Base-by-base conservation (phyloP, 257 asterid species). In the Przewalskia tangutica region DNA sequence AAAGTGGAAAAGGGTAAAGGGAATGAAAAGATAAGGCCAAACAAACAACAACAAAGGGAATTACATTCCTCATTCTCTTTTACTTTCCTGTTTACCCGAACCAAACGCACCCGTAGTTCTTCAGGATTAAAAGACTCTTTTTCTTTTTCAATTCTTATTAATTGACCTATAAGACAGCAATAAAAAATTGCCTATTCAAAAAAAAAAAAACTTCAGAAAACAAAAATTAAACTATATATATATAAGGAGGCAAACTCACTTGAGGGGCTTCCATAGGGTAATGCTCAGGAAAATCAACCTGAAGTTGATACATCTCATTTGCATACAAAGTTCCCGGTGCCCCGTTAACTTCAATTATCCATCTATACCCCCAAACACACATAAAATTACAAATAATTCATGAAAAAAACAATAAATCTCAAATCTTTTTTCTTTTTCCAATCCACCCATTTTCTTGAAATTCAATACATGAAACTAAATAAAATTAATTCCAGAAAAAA, bases 211-310 rank as follows among this genome's bases (percentile, higher is more conserved):
- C 55, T 2, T 18, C 58, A 11, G 27, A 59, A 18, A 63, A 63
- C 40, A 11, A 63, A 63, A 5, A 63, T 63, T 16, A 56, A 16
- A 56, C 8, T 16, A n/a, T 16, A 56, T 7, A 27, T 38, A 38
- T 38, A 38, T 38, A 0, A 5, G 42, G 42, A 18, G n/a, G 11
- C 11, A 77, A 20, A 58, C 81, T 76, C 68, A 88, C 92, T 89
- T 89, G 92, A 7, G 92, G 90, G 34, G 90, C 88, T 79, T 89
- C 92, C 90, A 89, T 89, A 38, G 90, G 92, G 76, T 89, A 89
- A 87, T 89, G 89, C 76, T 87, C 92, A 5, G 92, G 92, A 53
- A 89, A 89, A 84, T 87, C 92, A 64, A 89, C 92, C 82, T 87
- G 90, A 62, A 89, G 90, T 83, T 87, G 88, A 83, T 85, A 89